Evolutionary conservation across 192 early-diverging fungal genomes (phyloP), one percentile per base, ranked within the genome.

Genomic region (Backusella luteola): DNA sequence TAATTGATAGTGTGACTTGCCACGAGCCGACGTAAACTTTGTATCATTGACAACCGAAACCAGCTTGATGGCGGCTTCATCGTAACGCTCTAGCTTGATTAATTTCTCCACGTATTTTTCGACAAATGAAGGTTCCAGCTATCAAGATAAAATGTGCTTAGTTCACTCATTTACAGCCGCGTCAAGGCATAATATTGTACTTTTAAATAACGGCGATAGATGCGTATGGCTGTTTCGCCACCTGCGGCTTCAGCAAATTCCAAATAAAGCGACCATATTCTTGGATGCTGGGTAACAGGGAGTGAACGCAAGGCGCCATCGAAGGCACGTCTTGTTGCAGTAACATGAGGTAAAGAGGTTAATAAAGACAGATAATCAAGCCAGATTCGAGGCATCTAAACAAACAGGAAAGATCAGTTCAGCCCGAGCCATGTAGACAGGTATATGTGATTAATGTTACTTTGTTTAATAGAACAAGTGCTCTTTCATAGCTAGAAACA

Each of bases 331-430:
- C 98, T 88, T 17, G 91, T 90, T 67, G 75, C 78, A 6, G 92
- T 94, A 56, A 94, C 84, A 66, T 88, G 84, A 2, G 91, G 87
- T 71, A 94, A 94, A 23, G 87, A 89, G 70, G 85, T 89, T 46
- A 95, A 76, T 73, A 95, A 93, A 32, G 81, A 75, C 34, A 86
- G 76, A 78, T 96, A 99, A 44, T 88, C 87, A 3, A 94, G 75
- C 98, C 98, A 99, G 46, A 99, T 90, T 34, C 94, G 84, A 14
- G 97, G 97, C 91, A 97, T 97, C 88, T 89, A 78, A 14, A 59
- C 6, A 59, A 69, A 35, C 14, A 69, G 52, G n/a, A 42, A 74
- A 71, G 52, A 19, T 38, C 36, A 69, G 19, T 56, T 56, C 11
- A 56, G 8, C 59, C 26, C 7, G 6, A 26, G n/a, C 2, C 15